Conservation (phyloP, 2,329 filamentous ascomycete species). For the Sclerotinia sclerotiorum region DNA sequence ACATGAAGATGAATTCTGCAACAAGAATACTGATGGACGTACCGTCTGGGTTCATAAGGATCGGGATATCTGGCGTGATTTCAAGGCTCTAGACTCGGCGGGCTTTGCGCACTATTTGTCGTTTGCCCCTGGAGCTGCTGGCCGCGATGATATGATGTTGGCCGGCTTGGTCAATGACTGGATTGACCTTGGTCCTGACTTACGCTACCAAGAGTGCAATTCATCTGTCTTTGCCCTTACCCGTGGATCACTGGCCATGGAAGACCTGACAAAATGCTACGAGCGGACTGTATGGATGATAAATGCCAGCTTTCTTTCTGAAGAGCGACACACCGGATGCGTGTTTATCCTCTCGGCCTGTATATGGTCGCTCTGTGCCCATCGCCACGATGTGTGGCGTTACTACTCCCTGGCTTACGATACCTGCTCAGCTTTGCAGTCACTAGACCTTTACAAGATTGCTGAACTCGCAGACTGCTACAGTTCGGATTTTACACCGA, state of each 20-base stretch:
- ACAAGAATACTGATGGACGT: not conserved
- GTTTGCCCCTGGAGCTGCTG: not conserved
- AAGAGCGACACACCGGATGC: not conserved
- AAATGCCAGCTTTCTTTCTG: not conserved
- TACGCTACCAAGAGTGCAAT: slow-evolving; percentile 8
- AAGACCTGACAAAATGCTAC: not conserved
- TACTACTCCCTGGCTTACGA: not conserved
- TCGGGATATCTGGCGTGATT: not conserved
- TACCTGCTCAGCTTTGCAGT: not conserved
- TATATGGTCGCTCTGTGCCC: not conserved
- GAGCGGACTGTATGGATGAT: slow-evolving; percentile 1
- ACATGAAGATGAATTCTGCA: not conserved
- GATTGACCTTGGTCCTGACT: slow-evolving; percentile 9
- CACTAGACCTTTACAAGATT: not conserved
- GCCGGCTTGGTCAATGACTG: not conserved
- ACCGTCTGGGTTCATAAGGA: slow-evolving; percentile 1
- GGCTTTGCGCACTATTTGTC: not conserved
- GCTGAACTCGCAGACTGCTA: not conserved
- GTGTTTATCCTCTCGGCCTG: not conserved
- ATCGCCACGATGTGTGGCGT: slow-evolving; percentile 1
- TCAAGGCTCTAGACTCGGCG: not conserved
- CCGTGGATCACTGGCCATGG: not conserved
- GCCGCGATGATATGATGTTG: slow-evolving; percentile 1
- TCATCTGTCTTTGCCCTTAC: slow-evolving; percentile 1
- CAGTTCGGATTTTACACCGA: not conserved